phyloP scores from a whole-genome alignment of 2,329 filamentous ascomycete genomes.

The Exophiala oligosperma region DNA sequence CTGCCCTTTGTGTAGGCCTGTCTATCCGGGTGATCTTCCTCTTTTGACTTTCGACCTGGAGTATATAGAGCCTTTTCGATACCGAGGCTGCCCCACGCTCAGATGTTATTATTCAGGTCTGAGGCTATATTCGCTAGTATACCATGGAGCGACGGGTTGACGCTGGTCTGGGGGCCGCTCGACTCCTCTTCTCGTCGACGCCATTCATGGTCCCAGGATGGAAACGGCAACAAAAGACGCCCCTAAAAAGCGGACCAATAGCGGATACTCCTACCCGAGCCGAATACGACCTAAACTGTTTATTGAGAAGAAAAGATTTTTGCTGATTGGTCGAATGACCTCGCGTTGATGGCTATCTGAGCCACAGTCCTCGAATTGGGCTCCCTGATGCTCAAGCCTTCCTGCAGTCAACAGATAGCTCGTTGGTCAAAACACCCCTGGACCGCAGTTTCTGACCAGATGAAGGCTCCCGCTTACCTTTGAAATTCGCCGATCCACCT shows the following conservation, averaged over 20 bases:
- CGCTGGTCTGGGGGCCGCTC: not conserved
- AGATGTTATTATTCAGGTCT: not conserved
- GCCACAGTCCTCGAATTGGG: not conserved
- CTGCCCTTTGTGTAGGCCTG: not conserved
- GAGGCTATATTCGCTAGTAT: not conserved
- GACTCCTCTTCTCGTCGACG: not conserved
- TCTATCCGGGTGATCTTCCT: not conserved
- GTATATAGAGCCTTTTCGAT: not conserved
- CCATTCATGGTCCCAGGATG: not conserved
- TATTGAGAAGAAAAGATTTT: constrained; percentile 21
- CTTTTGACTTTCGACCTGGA: not conserved
- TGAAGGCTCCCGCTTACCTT: no score
- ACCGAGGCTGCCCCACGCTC: not conserved
- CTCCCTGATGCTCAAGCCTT: not conserved
- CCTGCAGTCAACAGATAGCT: not conserved
- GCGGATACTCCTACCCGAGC: not conserved
- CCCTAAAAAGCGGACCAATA: not conserved
- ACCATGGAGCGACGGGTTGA: not conserved
- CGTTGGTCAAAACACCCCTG: no score
- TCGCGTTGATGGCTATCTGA: not conserved
- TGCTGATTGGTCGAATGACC: constrained; percentile 10
- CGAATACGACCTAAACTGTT: constrained; percentile 12
- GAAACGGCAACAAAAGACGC: not conserved
- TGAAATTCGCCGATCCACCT: no score
- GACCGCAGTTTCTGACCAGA: no score